Percentiles rank a stretch among this genome's conserved stretches.
phyloP scores from a whole-genome alignment of 2,329 filamentous ascomycete genomes.

The Curvularia verruculosa region DNA sequence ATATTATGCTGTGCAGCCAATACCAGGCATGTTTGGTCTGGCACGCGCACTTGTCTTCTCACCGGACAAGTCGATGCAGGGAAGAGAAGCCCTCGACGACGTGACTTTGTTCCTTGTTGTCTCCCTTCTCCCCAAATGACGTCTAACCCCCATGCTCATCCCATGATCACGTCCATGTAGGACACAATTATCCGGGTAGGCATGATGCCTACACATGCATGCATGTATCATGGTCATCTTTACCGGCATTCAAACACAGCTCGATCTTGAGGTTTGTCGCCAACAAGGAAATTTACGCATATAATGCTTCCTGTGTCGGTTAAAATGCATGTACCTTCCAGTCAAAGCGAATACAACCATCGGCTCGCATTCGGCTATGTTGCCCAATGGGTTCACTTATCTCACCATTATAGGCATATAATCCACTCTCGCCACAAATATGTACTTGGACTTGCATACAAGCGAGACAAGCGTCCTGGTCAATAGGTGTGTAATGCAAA shows the following conservation, averaged over 20 bases:
- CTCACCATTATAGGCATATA: not conserved
- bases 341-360: not conserved
- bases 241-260: not conserved
- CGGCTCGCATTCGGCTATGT: not conserved
- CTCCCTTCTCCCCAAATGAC: not conserved
- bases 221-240: not conserved
- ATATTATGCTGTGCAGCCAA: not conserved
- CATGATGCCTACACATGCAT: not conserved
- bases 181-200: not conserved
- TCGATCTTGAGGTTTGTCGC: not conserved
- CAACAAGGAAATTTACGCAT: not conserved
- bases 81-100: not conserved
- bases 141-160: not conserved
- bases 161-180: no score
- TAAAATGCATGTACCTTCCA: not conserved
- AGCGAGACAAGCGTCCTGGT: slow-evolving; percentile 4
- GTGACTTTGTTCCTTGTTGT: not conserved
- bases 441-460: not conserved
- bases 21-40: not conserved
- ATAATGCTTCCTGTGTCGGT: not conserved
- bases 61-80: slow-evolving; percentile 1
- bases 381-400: not conserved
- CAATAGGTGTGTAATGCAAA: not conserved
- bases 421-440: not conserved
- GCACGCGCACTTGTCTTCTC: not conserved